Conservation (phyloP, 306 rosid species). For the Gillenia trifoliata region DNA sequence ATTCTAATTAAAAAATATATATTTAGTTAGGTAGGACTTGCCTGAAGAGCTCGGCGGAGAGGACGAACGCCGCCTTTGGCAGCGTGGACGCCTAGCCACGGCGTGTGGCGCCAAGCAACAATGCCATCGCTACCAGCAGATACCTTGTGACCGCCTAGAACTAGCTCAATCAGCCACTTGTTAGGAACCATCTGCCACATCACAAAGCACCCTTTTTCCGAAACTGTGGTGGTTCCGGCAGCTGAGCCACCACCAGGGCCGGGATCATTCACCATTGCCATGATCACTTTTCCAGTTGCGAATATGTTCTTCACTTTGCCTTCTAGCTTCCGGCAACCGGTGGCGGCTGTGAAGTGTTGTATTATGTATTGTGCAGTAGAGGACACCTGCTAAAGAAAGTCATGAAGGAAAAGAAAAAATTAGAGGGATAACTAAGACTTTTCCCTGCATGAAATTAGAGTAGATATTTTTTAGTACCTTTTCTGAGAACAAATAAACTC, state of each 20-base stretch:
- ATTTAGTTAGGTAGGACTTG: conserved; percentile 15
- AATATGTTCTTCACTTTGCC: conserved; percentile 72
- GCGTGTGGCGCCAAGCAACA: conserved; percentile 95
- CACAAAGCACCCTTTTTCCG: conserved; percentile 81
- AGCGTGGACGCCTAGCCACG: conserved; percentile 87
- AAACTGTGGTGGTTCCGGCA: conserved; percentile 27
- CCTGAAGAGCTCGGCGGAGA: conserved; percentile 94
- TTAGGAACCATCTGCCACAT: conserved; percentile 98
- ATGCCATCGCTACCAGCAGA: conserved; percentile 80
- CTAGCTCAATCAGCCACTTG: conserved; percentile 88
- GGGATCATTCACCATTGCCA: conserved; percentile 64
- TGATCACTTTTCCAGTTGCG: conserved; percentile 71
- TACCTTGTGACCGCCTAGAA: conserved; percentile 68
- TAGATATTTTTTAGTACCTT: background rate
- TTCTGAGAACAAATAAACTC: background rate
- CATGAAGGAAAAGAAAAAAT: background rate
- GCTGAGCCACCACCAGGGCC: conserved; percentile 39
- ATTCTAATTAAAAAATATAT: background rate
- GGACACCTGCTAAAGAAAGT: conserved; percentile 40
- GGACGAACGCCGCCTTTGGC: conserved; percentile 89
- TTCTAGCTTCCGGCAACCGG: conserved; percentile 83
- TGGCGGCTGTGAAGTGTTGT: conserved; percentile 84
- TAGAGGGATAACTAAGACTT: background rate
- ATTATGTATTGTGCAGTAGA: conserved; percentile 80
- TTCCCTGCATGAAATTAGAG: background rate